phyloP scores from a whole-genome alignment of 1,284 basidiomycete genomes.

The Violaceomyces palustris region DNA sequence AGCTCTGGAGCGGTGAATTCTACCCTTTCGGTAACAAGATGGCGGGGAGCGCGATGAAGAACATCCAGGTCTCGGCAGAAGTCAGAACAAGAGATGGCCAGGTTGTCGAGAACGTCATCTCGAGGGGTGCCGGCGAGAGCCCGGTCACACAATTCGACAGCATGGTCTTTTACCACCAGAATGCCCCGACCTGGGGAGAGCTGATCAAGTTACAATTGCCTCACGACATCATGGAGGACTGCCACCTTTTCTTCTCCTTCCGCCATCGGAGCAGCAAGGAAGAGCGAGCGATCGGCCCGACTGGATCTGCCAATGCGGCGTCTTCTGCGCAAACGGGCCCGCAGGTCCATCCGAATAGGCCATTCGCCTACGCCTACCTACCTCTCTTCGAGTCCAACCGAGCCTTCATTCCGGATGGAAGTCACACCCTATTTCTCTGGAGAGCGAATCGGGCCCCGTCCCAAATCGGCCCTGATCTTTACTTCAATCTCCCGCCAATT shows the following conservation, averaged over 20 bases:
- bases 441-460: slow-evolving; percentile 24
- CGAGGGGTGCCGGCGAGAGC: slow-evolving; percentile 78
- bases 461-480: slow-evolving; percentile 61
- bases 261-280: slow-evolving; percentile 65
- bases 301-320: neutral
- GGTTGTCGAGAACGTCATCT: slow-evolving; percentile 70
- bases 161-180: slow-evolving; percentile 61
- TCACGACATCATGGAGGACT: slow-evolving; percentile 65
- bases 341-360: slow-evolving; percentile 42
- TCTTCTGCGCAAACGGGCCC: neutral
- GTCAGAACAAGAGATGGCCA: slow-evolving; percentile 72
- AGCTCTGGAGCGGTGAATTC: slow-evolving; percentile 50
- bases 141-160: slow-evolving; percentile 76
- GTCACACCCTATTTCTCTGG: slow-evolving; percentile 64
- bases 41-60: slow-evolving; percentile 53
- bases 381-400: slow-evolving; percentile 75
- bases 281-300: slow-evolving; percentile 16
- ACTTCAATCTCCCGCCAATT: slow-evolving; percentile 61
- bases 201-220: slow-evolving; percentile 80
- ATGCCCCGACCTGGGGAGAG: slow-evolving; percentile 80
- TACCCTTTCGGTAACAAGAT: slow-evolving; percentile 38
- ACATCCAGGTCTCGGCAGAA: slow-evolving; percentile 85
- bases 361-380: slow-evolving; percentile 88
- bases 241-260: slow-evolving; percentile 92
- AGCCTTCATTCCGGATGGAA: slow-evolving; percentile 84